These are phyloP conservation scores for Acacia crassicarpa DNA, from an alignment of 306 rosid genomes.

Conservation along the genomic window DNA sequence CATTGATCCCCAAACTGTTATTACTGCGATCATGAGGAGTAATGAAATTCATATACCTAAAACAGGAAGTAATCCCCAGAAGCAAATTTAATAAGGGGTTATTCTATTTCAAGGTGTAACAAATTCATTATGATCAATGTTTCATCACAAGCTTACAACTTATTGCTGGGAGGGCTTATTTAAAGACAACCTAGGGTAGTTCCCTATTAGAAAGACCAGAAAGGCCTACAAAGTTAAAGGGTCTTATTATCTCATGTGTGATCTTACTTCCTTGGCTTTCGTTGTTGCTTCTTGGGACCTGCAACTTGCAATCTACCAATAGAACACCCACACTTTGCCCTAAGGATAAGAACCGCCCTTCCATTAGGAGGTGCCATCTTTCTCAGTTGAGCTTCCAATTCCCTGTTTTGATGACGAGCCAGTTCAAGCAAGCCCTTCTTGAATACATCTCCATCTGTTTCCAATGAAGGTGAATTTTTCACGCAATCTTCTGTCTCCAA, in stretches of 20 bases:
- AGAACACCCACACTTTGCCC: conserved; percentile 93
- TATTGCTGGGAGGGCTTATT: conserved; percentile 60
- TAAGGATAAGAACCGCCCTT: conserved; percentile 78
- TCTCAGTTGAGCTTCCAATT: conserved; percentile 82
- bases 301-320: conserved; percentile 97
- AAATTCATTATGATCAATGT: conserved; percentile 49
- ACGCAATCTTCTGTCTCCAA: conserved; percentile 94
- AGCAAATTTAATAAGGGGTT: conserved; percentile 41
- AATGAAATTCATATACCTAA: conserved; percentile 30
- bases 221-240: conserved; percentile 39
- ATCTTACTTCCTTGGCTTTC: conserved; percentile 78
- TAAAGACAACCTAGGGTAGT: conserved; percentile 45
- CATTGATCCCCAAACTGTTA: conserved; percentile 9
- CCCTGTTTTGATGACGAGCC: conserved; percentile 85
- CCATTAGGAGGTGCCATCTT: conserved; percentile 97
- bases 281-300: conserved; percentile 58
- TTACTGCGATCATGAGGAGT: conserved; percentile 22
- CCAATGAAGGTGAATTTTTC: conserved; percentile 59
- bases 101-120: conserved; percentile 52
- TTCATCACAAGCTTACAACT: conserved; percentile 50
- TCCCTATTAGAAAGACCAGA: conserved; percentile 38
- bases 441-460: conserved; percentile 48
- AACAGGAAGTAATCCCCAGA: conserved; percentile 27
- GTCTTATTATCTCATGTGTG: conserved; percentile 3
- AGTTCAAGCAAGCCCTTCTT: conserved; percentile 79